Conservation (phyloP, 768 basidiomycete species). For the Jaapia argillacea region DNA sequence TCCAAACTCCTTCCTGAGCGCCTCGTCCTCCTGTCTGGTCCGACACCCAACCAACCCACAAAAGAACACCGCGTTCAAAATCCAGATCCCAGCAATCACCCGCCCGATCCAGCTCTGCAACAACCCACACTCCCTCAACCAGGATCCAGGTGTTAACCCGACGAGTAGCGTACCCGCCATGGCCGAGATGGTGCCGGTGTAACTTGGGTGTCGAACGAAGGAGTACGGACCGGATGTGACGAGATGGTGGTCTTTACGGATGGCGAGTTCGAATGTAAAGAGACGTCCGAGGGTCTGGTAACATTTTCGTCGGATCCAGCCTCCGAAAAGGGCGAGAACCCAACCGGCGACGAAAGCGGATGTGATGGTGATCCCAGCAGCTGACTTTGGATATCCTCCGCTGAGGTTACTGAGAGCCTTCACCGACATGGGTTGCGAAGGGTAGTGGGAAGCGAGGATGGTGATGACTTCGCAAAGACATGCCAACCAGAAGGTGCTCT, state of each 20-base stretch:
- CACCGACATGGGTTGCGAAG: background rate
- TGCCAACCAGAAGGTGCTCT: background rate
- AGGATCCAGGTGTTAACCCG: conserved; percentile 3
- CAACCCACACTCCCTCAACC: background rate
- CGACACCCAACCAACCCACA: conserved; percentile 3
- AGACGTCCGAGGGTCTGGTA: background rate
- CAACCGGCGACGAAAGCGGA: background rate
- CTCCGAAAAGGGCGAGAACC: background rate
- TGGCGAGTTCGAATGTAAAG: background rate
- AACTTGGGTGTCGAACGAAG: conserved; percentile 15
- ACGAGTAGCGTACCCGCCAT: conserved; percentile 4
- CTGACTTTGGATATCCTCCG: background rate
- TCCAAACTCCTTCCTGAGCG: conserved; percentile 9
- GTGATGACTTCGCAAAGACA: background rate
- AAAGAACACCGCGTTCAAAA: background rate
- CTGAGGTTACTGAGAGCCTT: background rate
- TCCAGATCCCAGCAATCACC: background rate
- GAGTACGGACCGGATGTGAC: conserved; percentile 14
- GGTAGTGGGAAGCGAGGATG: background rate
- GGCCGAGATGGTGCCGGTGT: conserved; percentile 5
- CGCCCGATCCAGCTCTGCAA: background rate
- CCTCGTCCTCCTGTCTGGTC: conserved; percentile 7
- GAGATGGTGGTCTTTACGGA: conserved; percentile 3
- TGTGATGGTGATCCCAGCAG: background rate
- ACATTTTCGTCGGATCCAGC: background rate